Conservation (phyloP, 345 rosid genomes). For the Viola odorata region DNA sequence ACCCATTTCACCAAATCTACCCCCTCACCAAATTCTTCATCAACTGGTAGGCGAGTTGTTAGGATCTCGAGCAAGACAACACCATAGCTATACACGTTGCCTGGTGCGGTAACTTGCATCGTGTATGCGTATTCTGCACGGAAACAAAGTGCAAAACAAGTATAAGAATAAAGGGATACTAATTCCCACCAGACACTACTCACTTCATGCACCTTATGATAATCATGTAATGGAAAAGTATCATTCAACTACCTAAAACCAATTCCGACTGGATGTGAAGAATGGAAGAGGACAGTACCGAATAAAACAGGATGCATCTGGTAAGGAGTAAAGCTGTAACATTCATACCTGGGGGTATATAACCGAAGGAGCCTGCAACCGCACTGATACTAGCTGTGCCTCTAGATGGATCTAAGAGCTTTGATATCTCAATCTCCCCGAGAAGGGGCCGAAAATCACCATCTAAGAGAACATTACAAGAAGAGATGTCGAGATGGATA, state of each 20-base stretch:
- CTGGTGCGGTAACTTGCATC: constrained; percentile 37
- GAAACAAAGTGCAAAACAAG: neutral
- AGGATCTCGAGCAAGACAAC: constrained; percentile 31
- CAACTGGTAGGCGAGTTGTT: constrained; percentile 32
- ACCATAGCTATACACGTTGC: constrained; percentile 34
- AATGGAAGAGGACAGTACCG: too few relatives aligned
- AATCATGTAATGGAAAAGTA: too few relatives aligned
- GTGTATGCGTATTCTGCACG: constrained; percentile 32
- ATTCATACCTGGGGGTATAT: constrained; percentile 29
- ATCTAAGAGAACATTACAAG: constrained; percentile 29
- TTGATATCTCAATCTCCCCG: constrained; percentile 34
- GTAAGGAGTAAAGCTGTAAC: too few relatives aligned
- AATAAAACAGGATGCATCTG: too few relatives aligned
- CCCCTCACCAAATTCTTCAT: constrained; percentile 62
- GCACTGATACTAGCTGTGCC: constrained; percentile 39
- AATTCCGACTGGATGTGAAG: too few relatives aligned
- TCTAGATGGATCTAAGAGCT: constrained; percentile 30
- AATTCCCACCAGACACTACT: too few relatives aligned
- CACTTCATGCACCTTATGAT: too few relatives aligned
- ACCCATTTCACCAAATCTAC: constrained; percentile 36
- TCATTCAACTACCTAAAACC: too few relatives aligned
- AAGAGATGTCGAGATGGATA: constrained; percentile 32
- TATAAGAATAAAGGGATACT: neutral
- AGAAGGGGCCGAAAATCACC: constrained; percentile 24
- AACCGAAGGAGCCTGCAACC: constrained; percentile 38